Evolutionary conservation across 805 yeast genomes (phyloP), one percentile per base, ranked within the genome.

Genomic region (Blastobotrys peoriensis): DNA sequence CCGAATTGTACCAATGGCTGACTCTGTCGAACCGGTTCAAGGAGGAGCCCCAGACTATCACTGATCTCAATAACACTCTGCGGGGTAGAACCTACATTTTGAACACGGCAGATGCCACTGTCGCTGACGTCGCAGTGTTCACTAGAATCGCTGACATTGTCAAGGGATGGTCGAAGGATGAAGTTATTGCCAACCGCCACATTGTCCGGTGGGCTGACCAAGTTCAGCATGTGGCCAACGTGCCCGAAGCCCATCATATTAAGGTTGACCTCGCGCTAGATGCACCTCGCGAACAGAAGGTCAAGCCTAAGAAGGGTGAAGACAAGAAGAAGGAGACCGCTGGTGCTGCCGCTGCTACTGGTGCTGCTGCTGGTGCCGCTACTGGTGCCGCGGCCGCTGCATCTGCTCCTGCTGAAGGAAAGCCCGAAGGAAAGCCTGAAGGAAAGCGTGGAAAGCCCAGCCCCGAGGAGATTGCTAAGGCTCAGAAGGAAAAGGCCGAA

Each of bases 121-220:
- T 74, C 36, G 76, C 79, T n/a, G 98, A 93, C 63, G 73, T 79
- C 36, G 67, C 72, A 37, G 81, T 83, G 28, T 85, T 86, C 56
- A 79, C 80, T 41, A 70, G 77, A 28, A 79, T 81, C 30, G 69
- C 79, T 57, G 84, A 88, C 39, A 49, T 77, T 33, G 78, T 83
- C 33, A 68, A 70, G 43, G 66, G 71, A 49, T 76, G 86, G 76
- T 66, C 74, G 19, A 61, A 76, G 8, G 79, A 76, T 28, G 76
- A 80, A 34, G 66, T 80, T 53, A 79, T 81, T 39, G 65, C 73
- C 39, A 70, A 71, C 63, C 84, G 97, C 75, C 97, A 91, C 66
- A 72, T 91, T 47, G 67, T 87, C 49, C 83, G 98, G 75, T 93
- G 98, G 98, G 77, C 79, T 19, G 97, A 89, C 58, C 76, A 86